Base-by-base conservation (phyloP, 495 filamentous ascomycete species). In the Aspergillus olivimuriae region DNA sequence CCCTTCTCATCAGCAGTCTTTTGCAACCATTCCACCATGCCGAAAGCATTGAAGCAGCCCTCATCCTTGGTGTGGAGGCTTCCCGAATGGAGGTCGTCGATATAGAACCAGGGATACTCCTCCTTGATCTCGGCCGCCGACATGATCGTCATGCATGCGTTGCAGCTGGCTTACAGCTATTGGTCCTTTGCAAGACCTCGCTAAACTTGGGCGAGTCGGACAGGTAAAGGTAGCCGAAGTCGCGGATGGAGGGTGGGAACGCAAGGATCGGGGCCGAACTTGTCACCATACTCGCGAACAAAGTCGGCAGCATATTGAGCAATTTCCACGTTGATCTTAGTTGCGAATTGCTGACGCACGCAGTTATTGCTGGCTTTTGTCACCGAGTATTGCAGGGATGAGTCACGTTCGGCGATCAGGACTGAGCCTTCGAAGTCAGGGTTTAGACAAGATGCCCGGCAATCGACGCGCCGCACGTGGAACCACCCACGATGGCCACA, bases 321-420 rank as follows among this genome's bases (percentile, higher is more conserved):
- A n/a, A 41, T 41, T 18, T 41, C 4, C 11, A 41, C 14, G 24
- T 41, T 41, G 39, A 41, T 41, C 11, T 6, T 10, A 2, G 39
- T 41, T 20, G 39, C 39, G 18, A 41, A 41, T 31, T 41, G 39
- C 24, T 41, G 39, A 4, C 39, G 39, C 39, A 41, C 32, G 39
- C 39, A 41, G 24, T 41, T 32, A 26, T 41, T 41, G 14, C 39
- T 41, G 4, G 39, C 39, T n/a, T 41, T 41, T 22, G 39, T 41
- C 12, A 26, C 39, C 12, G 39, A 41, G 15, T 41, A 19, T 31
- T 18, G 23, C 23, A 41, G 23, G 10, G 39, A 31, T 9, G 39
- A 26, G 24, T 41, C 24, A 3, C 39, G 39, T 11, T 41, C 39
- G 23, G 32, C 39, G n/a, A 41, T 26, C 8, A 41, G 24, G 9